These are phyloP conservation scores for Peribolospora kevripleyi DNA, from an alignment of 768 basidiomycete genomes.

Conservation along the genomic window DNA sequence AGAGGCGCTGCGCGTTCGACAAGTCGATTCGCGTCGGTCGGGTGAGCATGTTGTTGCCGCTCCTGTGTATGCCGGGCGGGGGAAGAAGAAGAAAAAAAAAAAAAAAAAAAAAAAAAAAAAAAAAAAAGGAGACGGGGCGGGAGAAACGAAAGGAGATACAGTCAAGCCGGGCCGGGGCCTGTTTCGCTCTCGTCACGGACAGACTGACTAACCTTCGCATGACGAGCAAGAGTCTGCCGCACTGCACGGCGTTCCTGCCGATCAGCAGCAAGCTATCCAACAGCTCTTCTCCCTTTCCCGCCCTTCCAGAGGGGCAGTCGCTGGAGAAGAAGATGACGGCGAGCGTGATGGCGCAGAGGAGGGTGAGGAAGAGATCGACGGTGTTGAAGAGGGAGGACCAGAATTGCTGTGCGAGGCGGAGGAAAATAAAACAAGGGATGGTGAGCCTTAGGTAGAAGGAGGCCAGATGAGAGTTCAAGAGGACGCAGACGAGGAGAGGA, in stretches of 20 bases:
- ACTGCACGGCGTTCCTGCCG: slow-evolving; percentile 57
- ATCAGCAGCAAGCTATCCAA: slow-evolving; percentile 79
- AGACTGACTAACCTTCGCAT: slow-evolving; percentile 54
- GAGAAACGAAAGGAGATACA: not conserved
- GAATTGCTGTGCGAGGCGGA: slow-evolving; percentile 17
- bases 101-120: no score
- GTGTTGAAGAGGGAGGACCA: slow-evolving; percentile 38
- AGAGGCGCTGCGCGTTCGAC: slow-evolving; percentile 20
- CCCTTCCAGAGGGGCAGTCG: slow-evolving; percentile 30
- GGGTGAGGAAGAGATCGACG: slow-evolving; percentile 63
- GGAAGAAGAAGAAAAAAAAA: not conserved
- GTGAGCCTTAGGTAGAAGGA: not conserved
- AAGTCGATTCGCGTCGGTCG: slow-evolving; percentile 23
- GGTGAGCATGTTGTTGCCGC: slow-evolving; percentile 22
- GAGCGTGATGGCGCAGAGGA: slow-evolving; percentile 71
- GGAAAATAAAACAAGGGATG: not conserved
- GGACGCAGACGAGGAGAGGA: slow-evolving; percentile 12
- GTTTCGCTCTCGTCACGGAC: not conserved
- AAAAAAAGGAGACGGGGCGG: no score
- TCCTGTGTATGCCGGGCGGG: slow-evolving; percentile 11
- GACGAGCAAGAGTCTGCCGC: slow-evolving; percentile 28
- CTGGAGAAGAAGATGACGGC: slow-evolving; percentile 70
- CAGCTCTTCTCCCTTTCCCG: slow-evolving; percentile 77
- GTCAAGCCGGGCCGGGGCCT: not conserved
- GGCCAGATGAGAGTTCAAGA: not conserved